Percentiles rank a stretch among this genome's conserved stretches.
Conservation (phyloP, 768 basidiomycete species). For the Trametes cingulata region DNA sequence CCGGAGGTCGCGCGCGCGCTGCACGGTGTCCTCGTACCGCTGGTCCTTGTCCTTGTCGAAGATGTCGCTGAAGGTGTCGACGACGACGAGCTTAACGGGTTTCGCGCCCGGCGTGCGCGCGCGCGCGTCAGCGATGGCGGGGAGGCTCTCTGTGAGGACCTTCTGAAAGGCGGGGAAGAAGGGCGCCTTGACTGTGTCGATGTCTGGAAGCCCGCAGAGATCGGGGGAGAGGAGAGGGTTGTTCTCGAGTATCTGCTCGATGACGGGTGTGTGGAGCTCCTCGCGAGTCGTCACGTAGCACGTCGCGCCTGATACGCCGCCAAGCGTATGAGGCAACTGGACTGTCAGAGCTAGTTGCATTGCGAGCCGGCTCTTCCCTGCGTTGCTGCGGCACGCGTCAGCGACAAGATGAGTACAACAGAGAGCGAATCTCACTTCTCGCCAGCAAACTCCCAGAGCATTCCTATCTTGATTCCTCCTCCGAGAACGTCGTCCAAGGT, state of each 20-base stretch:
- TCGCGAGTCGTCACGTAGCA: constrained; percentile 81
- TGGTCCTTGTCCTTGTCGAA: constrained; percentile 68
- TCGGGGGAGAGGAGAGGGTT: constrained; percentile 49
- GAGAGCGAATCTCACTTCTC: constrained; percentile 63
- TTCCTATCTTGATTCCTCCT: constrained; percentile 77
- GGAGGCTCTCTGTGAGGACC: constrained; percentile 56
- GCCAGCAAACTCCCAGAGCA: constrained; percentile 86
- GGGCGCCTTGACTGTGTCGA: constrained; percentile 62
- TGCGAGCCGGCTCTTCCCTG: constrained; percentile 93
- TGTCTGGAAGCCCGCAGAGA: constrained; percentile 50
- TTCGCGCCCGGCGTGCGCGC: constrained; percentile 36
- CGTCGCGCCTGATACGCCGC: constrained; percentile 64
- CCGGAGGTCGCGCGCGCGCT: constrained; percentile 71
- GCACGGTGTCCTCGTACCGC: constrained; percentile 60
- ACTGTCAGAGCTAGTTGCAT: constrained; percentile 80
- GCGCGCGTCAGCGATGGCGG: constrained; percentile 46
- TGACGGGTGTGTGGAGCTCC: constrained; percentile 63
- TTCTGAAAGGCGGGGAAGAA: constrained; percentile 55
- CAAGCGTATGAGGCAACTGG: constrained; percentile 60
- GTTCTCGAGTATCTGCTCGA: constrained; percentile 62
- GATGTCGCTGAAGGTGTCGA: constrained; percentile 88
- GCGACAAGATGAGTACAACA: neutral
- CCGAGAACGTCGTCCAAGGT: constrained; percentile 69
- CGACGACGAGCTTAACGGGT: constrained; percentile 76
- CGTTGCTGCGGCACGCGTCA: constrained; percentile 61